Evolutionary conservation across 371 early-diverging fungal species (phyloP), one percentile per base, ranked within the genome.

Genomic region (Apophysomyces variabilis): DNA sequence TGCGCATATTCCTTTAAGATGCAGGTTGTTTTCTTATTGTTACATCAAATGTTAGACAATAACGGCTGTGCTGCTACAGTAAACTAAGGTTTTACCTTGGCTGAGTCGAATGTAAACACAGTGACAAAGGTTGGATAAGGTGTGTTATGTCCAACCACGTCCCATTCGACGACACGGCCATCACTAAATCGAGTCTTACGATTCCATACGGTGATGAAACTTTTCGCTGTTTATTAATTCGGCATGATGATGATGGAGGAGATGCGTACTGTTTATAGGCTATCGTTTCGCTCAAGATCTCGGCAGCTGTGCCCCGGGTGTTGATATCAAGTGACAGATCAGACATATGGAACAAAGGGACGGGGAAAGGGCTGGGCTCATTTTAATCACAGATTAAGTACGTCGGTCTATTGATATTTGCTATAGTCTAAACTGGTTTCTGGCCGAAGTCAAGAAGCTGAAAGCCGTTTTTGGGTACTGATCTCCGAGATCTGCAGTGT

Each of bases 1-100:
- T 89, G 90, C 26, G 76, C 76, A 69, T 79, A 90, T 66, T 89
- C 89, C 58, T 83, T 79, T 8, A 90, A 62, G 43, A 90, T 68
- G 56, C 79, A 76, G 0, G 87, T 85, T 2, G 86, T 85, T 79
- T 85, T 80, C 85, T 87, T 57, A 26, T 26, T 26, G 3, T 26
- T 26, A 3, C 3, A 3, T 26, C 32, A 26, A 26, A 26, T 26
- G 14, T 18, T 16, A 32, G 36, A 60, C 39, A 56, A 64, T 37
- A 26, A 63, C 12, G 43, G 8, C 18, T 37, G n/a, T 57, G 1
- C 44, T 26, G 13, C 16, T 57, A 18, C 3, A 3, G 54, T 61
- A 14, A n/a, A 7, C 7, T 14, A 46, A 36, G 1, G 18, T 21
- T 59, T 47, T 73, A 79, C 80, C 11, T 64, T 77, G 38, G 56